A percentile compares a stretch with the other conserved stretches of the same genome.
phyloP scores from a whole-genome alignment of 371 early-diverging fungal genomes.

The Mortierella sp. region DNA sequence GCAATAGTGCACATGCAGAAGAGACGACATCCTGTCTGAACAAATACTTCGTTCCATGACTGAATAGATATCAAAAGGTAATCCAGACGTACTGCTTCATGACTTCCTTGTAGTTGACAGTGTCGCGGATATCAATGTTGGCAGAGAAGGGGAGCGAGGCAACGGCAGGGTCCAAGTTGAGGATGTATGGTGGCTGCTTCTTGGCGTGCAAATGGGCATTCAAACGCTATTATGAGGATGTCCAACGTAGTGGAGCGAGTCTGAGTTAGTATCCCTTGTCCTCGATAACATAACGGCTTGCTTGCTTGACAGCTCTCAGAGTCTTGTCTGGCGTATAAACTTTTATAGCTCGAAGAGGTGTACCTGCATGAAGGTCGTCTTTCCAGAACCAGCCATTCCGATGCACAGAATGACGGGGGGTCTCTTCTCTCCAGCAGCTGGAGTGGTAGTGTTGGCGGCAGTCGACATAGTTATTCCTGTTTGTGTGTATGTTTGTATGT shows the following conservation, averaged over 20 bases:
- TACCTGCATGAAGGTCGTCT: slow-evolving; percentile 99
- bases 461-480: background rate
- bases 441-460: slow-evolving; percentile 15
- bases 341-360: background rate
- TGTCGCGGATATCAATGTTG: slow-evolving; percentile 99
- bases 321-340: too few species aligned
- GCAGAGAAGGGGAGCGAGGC: slow-evolving; percentile 92
- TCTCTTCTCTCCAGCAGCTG: slow-evolving; percentile 59
- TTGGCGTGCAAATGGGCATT: slow-evolving; percentile 88
- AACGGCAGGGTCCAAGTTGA: slow-evolving; percentile 99
- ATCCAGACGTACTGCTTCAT: slow-evolving; percentile 92
- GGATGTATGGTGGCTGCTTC: slow-evolving; percentile 87
- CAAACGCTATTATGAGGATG: slow-evolving; percentile 73
- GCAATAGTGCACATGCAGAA: background rate
- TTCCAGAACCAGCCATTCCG: slow-evolving; percentile 99
- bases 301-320: too few species aligned
- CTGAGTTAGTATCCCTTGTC: background rate
- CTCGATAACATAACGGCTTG: background rate
- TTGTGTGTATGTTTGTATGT: background rate
- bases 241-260: background rate
- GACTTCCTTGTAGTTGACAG: slow-evolving; percentile 98
- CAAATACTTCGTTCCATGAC: background rate
- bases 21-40: background rate
- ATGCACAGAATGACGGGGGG: slow-evolving; percentile 91
- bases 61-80: background rate